Conservation (phyloP, 306 rosid genomes). For the Vicia faba region DNA sequence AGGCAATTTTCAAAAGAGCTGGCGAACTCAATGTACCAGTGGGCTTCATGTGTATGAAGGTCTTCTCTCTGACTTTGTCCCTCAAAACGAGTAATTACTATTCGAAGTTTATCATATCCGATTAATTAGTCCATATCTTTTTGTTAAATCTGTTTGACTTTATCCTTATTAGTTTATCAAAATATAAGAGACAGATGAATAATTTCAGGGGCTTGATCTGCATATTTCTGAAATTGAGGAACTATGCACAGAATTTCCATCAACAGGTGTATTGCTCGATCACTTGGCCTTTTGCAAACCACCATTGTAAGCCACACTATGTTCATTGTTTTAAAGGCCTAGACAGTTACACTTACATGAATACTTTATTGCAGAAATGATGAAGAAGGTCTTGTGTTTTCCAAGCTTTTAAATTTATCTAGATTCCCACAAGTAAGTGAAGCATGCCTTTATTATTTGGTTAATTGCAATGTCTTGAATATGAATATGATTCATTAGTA, state of each 20-base stretch:
- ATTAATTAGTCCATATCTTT: too few relatives aligned
- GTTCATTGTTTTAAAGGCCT: conserved; percentile 1
- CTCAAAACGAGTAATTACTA: background rate
- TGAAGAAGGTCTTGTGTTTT: conserved; percentile 60
- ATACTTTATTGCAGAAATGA: conserved; percentile 62
- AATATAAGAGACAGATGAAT: background rate
- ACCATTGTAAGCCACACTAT: conserved; percentile 57
- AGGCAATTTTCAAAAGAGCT: conserved; percentile 66
- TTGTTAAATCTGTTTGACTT: too few relatives aligned
- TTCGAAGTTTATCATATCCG: background rate
- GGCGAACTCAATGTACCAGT: conserved; percentile 86
- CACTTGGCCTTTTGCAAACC: conserved; percentile 91
- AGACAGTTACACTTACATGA: conserved; percentile 28
- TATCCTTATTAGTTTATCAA: too few relatives aligned
- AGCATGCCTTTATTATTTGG: too few relatives aligned
- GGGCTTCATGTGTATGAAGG: conserved; percentile 93
- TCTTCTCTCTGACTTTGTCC: background rate
- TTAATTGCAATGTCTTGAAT: too few relatives aligned
- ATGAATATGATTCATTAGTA: too few relatives aligned
- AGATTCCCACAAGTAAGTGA: conserved; percentile 80
- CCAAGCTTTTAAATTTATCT: conserved; percentile 69
- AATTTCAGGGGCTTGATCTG: conserved; percentile 67
- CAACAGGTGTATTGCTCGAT: conserved; percentile 75
- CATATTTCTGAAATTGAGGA: conserved; percentile 85
- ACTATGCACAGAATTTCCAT: conserved; percentile 80